Evolutionary conservation across 305 asterid genomes (phyloP), one percentile per base, ranked within the genome.

Genomic region (Fraxinus latifolia): DNA sequence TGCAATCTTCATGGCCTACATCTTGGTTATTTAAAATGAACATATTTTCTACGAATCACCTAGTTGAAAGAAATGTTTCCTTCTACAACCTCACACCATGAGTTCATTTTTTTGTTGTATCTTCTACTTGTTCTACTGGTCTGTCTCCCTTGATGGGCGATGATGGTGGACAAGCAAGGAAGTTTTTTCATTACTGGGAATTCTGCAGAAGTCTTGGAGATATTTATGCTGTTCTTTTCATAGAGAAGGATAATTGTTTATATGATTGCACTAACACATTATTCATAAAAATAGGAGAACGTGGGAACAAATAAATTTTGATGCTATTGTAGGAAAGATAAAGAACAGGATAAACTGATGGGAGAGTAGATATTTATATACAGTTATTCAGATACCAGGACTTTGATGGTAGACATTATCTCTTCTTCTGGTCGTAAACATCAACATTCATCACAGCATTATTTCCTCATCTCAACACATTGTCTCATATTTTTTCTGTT

Each of bases 401-500:
- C 32, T 74, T 74, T 67, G 77, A 25, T 77, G 77, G 47, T 83
- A 29, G 44, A 14, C 80, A 65, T 60, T 77, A 36, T 2, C 76
- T 74, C 53, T 50, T 36, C 19, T 33, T 53, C 2, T 34, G 77
- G 76, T 31, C 76, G 72, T 62, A 65, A 42, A 71, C 33, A 39
- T 4, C 36, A 77, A 33, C 1, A 44, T 60, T 68, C 32, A 19
- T 15, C 0, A 4, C 42, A 14, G 42, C 42, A 53, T 44, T 58
- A 36, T 53, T 80, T 76, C 50, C 47, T 72, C 25, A 47, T 36
- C 62, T 53, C 65, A 37, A 21, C 79, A 29, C 19, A 39, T 67
- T 68, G 23, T 62, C 86, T 85, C 74, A 85, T 65, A 21, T 29
- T 79, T 17, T 55, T 74, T 60, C 76, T 34, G 3, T 76, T 82